Conservation (phyloP, 2,329 filamentous ascomycete species). For the Zymoseptoria brevis region DNA sequence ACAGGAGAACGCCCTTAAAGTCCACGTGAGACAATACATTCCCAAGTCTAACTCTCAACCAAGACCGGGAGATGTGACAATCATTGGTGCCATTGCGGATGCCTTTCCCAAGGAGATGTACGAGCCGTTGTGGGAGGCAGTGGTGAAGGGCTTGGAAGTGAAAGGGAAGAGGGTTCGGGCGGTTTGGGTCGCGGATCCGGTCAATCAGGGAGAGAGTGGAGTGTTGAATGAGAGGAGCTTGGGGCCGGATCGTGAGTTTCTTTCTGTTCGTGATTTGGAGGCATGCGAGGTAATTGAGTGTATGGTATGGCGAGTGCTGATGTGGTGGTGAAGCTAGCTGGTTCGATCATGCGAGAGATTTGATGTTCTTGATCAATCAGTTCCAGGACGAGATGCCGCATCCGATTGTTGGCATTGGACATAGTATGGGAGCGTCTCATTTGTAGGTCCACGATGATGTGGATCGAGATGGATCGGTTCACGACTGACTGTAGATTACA, state of each 20-base stretch:
- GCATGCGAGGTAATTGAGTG: neutral
- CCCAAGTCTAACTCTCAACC: conserved; percentile 50
- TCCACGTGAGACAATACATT: conserved; percentile 60
- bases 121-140: conserved; percentile 48
- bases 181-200: conserved; percentile 86
- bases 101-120: conserved; percentile 70
- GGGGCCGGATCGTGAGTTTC: conserved; percentile 68
- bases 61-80: conserved; percentile 68
- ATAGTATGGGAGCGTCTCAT: conserved; percentile 65
- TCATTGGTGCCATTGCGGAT: conserved; percentile 81
- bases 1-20: conserved; percentile 8
- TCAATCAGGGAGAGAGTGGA: conserved; percentile 71
- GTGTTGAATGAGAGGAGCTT: conserved; percentile 65
- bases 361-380: conserved; percentile 75
- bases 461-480: neutral
- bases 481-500: conserved; percentile 42
- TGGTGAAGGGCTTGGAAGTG: conserved; percentile 64
- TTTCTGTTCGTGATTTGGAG: conserved; percentile 4
- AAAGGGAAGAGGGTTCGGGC: conserved; percentile 62
- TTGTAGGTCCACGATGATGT: conserved; percentile 2
- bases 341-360: conserved; percentile 76
- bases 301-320: neutral
- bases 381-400: conserved; percentile 72
- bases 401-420: conserved; percentile 77
- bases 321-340: conserved; percentile 55